A percentile compares a stretch with the other conserved stretches of the same genome.
phyloP scores from a whole-genome alignment of 2,329 filamentous ascomycete genomes.

The Pyricularia grisea region DNA sequence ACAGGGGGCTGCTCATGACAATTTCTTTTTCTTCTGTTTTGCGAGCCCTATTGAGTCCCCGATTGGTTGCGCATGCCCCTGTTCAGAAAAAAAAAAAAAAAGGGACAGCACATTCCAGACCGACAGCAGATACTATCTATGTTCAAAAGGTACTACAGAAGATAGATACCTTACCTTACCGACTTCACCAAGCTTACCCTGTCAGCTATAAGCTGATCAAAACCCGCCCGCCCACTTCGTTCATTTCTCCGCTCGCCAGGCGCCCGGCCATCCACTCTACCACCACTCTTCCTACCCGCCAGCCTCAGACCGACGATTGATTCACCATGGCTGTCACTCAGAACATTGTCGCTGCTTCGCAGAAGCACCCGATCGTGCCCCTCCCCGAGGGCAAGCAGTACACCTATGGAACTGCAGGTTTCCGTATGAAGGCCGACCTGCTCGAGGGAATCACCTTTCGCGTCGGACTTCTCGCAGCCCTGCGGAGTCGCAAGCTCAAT shows the following conservation, averaged over 20 bases:
- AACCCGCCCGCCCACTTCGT: background rate
- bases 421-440: constrained; percentile 64
- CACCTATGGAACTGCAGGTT: constrained; percentile 59
- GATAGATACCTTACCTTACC: no score
- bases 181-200: background rate
- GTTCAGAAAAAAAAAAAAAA: no score
- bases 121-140: background rate
- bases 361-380: constrained; percentile 50
- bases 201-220: background rate
- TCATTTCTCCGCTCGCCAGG: background rate
- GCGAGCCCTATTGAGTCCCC: background rate
- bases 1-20: background rate
- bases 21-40: background rate
- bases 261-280: background rate
- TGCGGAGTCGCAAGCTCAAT: constrained; percentile 82
- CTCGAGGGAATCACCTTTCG: constrained; percentile 90
- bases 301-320: background rate
- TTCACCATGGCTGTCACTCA: constrained; percentile 9
- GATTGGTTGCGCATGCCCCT: background rate
- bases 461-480: constrained; percentile 78
- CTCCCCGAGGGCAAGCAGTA: constrained; percentile 38
- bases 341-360: constrained; percentile 49
- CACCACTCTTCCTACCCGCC: background rate
- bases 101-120: background rate
- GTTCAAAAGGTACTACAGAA: background rate